Evolutionary conservation across 257 asterid genomes (phyloP), one percentile per base, ranked within the genome.

Genomic region (Anisodus acutangulus): DNA sequence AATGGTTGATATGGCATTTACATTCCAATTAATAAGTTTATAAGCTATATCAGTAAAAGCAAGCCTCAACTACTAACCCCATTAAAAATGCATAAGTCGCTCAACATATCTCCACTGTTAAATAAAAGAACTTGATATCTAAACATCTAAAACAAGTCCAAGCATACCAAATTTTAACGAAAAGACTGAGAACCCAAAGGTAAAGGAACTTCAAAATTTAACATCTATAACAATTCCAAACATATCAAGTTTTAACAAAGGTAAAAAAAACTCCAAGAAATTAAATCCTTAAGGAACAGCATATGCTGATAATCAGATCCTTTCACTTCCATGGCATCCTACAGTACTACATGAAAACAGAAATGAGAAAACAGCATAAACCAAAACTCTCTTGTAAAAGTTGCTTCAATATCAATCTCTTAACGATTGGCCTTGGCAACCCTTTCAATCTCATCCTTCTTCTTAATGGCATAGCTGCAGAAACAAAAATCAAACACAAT

Each of bases 401-500:
- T 68, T 53, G 43, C 39, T 59, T 83, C 70, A 67, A 43, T 6
- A 43, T 55, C 43, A 59, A 63, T 69, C 12, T n/a, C 88, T 91
- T 66, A 94, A 91, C 97, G 95, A 86, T 94, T 93, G 84, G 97
- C 98, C 92, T 93, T 94, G 51, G 97, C 97, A 89, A 94, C 98
- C 87, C 97, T 91, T 89, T 94, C 98, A 84, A 94, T 93, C 91
- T 94, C 97, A 12, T 94, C 97, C 84, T 94, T 94, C 97, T 93
- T 94, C 86, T 94, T 94, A 4, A 94, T 94, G 9, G 98, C 98
- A 84, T 93, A 94, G 91, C 98, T 94, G 93, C 87, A 79, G 17
- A 2, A 4, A n/a, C 37, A 26, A 9, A 63, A 8, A 31, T 1
- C 22, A 19, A 5, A 3, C 19, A 19, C 6, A 55, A 12, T 22